Conservation (phyloP, 2,329 filamentous ascomycete species). For the Fusarium robinianum region DNA sequence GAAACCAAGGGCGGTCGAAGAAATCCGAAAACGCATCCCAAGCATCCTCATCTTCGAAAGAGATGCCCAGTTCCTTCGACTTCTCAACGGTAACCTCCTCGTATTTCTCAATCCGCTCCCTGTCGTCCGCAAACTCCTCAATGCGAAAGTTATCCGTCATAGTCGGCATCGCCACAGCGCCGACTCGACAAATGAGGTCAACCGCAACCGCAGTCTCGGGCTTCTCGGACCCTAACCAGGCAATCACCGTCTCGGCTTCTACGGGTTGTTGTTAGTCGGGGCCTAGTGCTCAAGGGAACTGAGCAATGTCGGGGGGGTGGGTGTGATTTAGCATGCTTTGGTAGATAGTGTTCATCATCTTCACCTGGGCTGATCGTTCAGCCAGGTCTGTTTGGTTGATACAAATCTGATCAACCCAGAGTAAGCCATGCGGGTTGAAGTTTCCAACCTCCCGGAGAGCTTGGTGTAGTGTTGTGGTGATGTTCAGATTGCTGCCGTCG, state of each 20-base stretch:
- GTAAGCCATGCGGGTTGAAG: conserved; percentile 9
- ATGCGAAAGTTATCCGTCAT: conserved; percentile 21
- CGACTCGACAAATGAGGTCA: conserved; percentile 16
- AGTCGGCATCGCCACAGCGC: conserved; percentile 19
- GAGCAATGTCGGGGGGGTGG: too few relatives aligned
- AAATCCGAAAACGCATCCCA: conserved; percentile 22
- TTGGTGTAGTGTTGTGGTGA: conserved; percentile 20
- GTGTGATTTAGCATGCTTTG: too few relatives aligned
- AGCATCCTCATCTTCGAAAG: conserved; percentile 11
- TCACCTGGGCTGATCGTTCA: conserved; percentile 22
- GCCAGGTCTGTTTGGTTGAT: conserved; percentile 20
- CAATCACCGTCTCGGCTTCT: conserved; percentile 29
- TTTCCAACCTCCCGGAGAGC: conserved; percentile 11
- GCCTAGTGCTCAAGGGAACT: too few relatives aligned
- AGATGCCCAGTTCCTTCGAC: conserved; percentile 15
- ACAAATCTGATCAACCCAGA: conserved; percentile 30
- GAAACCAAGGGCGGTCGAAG: conserved; percentile 26
- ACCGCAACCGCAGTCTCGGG: conserved; percentile 2
- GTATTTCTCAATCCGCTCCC: conserved; percentile 12
- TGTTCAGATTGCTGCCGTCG: conserved; percentile 3
- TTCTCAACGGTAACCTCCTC: conserved; percentile 14
- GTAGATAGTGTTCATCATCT: conserved; percentile 26
- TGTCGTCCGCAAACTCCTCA: conserved; percentile 11
- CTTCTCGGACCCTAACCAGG: conserved; percentile 20
- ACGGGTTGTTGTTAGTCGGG: neutral